A percentile compares a stretch with the other conserved stretches of the same genome.
These are phyloP conservation scores for Candida michaelii DNA, from an alignment of 805 yeast genomes.

Conservation along the genomic window DNA sequence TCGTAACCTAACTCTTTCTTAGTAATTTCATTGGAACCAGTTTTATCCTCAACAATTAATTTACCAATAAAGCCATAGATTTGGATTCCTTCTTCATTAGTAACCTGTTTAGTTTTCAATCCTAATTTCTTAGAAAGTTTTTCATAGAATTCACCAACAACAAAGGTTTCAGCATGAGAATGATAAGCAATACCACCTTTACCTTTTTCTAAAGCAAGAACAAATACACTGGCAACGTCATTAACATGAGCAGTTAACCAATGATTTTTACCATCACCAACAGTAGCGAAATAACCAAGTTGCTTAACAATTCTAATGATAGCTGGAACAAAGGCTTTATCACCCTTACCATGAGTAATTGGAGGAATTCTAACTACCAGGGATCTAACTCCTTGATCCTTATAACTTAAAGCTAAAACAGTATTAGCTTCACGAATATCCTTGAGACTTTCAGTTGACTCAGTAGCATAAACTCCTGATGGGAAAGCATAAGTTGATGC, in stretches of 20 bases:
- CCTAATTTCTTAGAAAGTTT: too few species aligned
- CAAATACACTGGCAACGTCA: constrained; percentile 32
- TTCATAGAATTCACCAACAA: constrained; percentile 15
- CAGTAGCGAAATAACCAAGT: constrained; percentile 29
- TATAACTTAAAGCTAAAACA: constrained; percentile 6
- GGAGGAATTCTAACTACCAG: constrained; percentile 28
- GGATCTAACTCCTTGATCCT: constrained; percentile 20
- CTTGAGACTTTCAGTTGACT: neutral
- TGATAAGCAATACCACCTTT: constrained; percentile 11
- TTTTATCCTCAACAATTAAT: constrained; percentile 1
- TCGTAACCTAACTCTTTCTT: constrained; percentile 23
- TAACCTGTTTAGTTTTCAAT: too few species aligned
- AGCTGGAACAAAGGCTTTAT: constrained; percentile 23
- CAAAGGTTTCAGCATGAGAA: constrained; percentile 18
- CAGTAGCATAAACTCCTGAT: neutral
- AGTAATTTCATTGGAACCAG: constrained; percentile 18
- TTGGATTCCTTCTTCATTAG: too few species aligned
- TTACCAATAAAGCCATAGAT: neutral
- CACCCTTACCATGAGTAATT: constrained; percentile 34
- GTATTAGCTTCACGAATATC: constrained; percentile 1
- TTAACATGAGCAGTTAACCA: constrained; percentile 32
- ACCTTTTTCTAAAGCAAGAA: constrained; percentile 13
- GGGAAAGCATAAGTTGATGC: constrained; percentile 1
- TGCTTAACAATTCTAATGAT: constrained; percentile 27
- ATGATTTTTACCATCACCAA: constrained; percentile 27